Conservation (phyloP, 345 rosid genomes). For the Gossypium longicalyx region DNA sequence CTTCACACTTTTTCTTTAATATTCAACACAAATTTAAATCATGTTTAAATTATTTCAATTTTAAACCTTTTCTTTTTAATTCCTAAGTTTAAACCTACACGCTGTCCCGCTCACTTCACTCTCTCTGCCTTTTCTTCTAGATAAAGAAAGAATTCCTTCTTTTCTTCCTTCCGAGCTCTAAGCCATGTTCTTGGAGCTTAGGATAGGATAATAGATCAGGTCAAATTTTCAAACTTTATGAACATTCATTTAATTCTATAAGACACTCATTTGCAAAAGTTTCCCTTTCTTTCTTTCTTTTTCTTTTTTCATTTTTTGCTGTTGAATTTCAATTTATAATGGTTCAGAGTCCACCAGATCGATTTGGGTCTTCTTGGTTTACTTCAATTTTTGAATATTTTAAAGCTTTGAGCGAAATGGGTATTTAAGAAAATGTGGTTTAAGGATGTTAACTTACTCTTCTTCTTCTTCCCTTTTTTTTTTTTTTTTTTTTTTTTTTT, state of each 20-base stretch:
- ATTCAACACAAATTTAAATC: background rate
- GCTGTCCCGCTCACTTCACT: slow-evolving; percentile 22
- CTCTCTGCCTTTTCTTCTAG: background rate
- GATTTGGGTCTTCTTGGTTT: slow-evolving; percentile 16
- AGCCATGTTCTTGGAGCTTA: slow-evolving; percentile 21
- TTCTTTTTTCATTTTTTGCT: background rate
- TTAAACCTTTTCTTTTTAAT: background rate
- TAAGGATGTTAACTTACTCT: background rate
- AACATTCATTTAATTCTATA: slow-evolving; percentile 2
- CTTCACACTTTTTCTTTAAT: background rate
- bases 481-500: background rate
- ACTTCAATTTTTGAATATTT: background rate
- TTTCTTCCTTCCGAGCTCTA: slow-evolving; percentile 16
- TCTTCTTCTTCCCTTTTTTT: background rate
- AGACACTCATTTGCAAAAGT: background rate
- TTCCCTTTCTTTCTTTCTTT: too few species aligned
- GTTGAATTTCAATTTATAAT: background rate
- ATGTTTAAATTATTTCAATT: background rate
- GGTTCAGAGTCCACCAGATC: background rate
- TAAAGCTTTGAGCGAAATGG: slow-evolving; percentile 13
- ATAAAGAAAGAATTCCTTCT: background rate
- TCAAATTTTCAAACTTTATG: slow-evolving; percentile 2
- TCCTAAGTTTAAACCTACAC: slow-evolving; percentile 19
- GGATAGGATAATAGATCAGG: slow-evolving; percentile 6
- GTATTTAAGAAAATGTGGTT: background rate